Base-by-base conservation (phyloP, 2,329 filamentous ascomycete genomes). In the Cadophora gregata region DNA sequence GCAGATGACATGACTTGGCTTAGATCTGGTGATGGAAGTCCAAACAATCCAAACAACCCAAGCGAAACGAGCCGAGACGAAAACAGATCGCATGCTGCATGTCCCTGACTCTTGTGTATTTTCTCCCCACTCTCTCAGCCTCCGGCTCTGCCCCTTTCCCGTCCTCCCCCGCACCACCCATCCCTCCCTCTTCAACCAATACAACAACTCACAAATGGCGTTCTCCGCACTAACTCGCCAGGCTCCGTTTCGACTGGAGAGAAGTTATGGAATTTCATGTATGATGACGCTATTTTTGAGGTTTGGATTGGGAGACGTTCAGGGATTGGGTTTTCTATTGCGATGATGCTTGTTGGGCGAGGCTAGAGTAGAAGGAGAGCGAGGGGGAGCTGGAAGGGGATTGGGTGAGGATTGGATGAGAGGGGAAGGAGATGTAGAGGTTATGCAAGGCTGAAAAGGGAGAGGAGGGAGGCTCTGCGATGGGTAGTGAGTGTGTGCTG, bases 381-480 rank as follows among this genome's bases (percentile, higher is more conserved):
- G 42, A 19, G 42, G 9, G 6, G 3, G 9, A 12, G 3, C 36
- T 14, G 36, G 16, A 12, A 16, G 9, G 36, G 36, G 36, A 38
- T 38, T 38, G 36, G 36, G 12, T 38, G 31, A 36, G 31, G 31
- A 36, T 36, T 36, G 31, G 31, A 36, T 5, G 31, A 36, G 31
- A 12, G 31, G 12, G 25, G 33, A 25, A 16, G 38, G 24, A 29
- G 33, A 59, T 38, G 25, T 29, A 7, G 25, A 16, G 27, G 24
- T 21, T 48, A 47, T 60, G 58, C 58, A 60, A 60, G 58, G 58
- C 58, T 60, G 58, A 60, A 12, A 21, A 14, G 9, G 24, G 25
- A 12, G 24, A 21, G 10, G 12, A 25, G 24, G 19, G 48, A 51
- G 48, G 48, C 48, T 51, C 24, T 51, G 12, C 42, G n/a, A 38